Percentiles rank a stretch among this genome's conserved stretches.
These are phyloP conservation scores for Hyphopichia wangnamkhiaoensis DNA, from an alignment of 1,139 yeast genomes.

Conservation along the genomic window DNA sequence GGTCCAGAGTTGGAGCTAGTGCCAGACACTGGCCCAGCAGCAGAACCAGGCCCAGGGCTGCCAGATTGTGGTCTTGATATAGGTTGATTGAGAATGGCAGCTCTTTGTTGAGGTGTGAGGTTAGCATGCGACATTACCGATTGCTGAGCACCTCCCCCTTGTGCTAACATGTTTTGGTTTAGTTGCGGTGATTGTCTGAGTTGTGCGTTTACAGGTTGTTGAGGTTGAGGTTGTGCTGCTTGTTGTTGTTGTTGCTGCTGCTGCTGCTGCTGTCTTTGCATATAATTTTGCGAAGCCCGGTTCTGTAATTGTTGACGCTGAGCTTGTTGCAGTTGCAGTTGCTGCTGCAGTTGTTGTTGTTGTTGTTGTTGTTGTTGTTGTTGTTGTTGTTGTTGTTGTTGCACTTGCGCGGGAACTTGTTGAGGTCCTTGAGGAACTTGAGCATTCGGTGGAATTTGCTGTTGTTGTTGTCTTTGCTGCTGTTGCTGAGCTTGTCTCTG, in stretches of 20 bases:
- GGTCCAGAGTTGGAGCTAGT: background rate
- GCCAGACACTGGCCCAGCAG: too few relatives aligned
- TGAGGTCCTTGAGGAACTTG: too few relatives aligned
- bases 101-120: conserved; percentile 2
- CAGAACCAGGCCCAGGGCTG: background rate
- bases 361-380: conserved; percentile 8
- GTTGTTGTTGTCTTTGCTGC: background rate
- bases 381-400: conserved; percentile 7
- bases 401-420: conserved; percentile 1
- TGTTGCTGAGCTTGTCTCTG: conserved; percentile 10
- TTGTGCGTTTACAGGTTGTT: conserved; percentile 12
- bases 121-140: background rate
- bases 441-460: background rate
- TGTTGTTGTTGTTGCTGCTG: conserved; percentile 1
- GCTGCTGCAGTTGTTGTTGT: conserved; percentile 1
- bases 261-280: conserved; percentile 9
- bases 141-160: background rate
- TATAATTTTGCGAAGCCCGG: too few relatives aligned
- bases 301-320: background rate
- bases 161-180: background rate
- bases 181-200: conserved; percentile 12
- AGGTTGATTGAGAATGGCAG: conserved; percentile 1
- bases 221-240: background rate
- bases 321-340: background rate
- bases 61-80: background rate